Percentiles rank a stretch among this genome's conserved stretches.
These are phyloP conservation scores for Microsporum audouinii DNA, from an alignment of 2,329 filamentous ascomycete genomes.

Conservation along the genomic window DNA sequence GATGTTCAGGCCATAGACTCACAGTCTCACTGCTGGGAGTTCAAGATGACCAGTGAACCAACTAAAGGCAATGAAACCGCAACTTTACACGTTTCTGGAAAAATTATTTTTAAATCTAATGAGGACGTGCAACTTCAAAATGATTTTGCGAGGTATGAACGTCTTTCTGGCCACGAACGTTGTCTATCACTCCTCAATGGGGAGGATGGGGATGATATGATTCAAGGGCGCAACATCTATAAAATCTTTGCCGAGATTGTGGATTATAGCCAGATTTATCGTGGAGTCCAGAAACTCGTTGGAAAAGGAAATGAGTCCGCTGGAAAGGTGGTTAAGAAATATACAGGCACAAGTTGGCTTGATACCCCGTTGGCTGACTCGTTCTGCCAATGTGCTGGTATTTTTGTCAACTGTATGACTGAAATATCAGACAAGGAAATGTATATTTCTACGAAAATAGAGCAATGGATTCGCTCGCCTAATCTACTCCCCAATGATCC, in stretches of 20 bases:
- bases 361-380: constrained; percentile 6
- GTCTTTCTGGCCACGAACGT: constrained; percentile 6
- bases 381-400: constrained; percentile 8
- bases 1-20: constrained; percentile 3
- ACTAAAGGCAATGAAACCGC: neutral
- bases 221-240: constrained; percentile 9
- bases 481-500: neutral
- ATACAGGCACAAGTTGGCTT: neutral
- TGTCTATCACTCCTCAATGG: constrained; percentile 2
- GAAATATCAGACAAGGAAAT: constrained; percentile 7
- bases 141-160: constrained; percentile 6
- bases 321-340: constrained; percentile 5
- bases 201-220: constrained; percentile 4
- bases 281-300: constrained; percentile 20
- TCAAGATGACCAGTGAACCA: constrained; percentile 3
- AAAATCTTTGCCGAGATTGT: constrained; percentile 21
- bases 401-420: constrained; percentile 9
- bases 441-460: constrained; percentile 7
- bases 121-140: neutral
- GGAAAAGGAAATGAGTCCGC: constrained; percentile 6
- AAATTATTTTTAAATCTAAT: constrained; percentile 1
- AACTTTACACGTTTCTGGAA: constrained; percentile 3
- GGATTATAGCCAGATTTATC: constrained; percentile 8
- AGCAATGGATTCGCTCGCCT: constrained; percentile 8
- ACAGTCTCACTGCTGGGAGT: neutral